These are phyloP conservation scores for Ophiostoma angusticollis DNA, from an alignment of 2,329 filamentous ascomycete genomes.

Conservation along the genomic window DNA sequence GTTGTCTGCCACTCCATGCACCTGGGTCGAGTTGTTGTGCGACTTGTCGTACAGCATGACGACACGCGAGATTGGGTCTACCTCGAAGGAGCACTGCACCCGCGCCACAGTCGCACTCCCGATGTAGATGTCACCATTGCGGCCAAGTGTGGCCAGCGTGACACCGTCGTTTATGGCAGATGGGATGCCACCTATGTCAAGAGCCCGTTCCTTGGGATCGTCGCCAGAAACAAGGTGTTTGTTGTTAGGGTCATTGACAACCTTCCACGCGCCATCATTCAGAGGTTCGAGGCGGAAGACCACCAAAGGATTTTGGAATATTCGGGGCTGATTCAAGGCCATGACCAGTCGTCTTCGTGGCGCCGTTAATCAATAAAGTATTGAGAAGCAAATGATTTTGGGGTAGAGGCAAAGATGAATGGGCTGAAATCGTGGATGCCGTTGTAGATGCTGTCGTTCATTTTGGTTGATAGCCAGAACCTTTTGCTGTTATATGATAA, in stretches of 20 bases:
- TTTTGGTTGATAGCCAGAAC: too few relatives aligned
- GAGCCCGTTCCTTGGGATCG: background rate
- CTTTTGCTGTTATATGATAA: too few relatives aligned
- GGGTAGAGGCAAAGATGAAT: too few relatives aligned
- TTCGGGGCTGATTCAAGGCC: too few relatives aligned
- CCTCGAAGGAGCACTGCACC: background rate
- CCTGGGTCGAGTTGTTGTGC: background rate
- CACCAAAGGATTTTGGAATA: background rate
- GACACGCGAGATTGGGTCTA: background rate
- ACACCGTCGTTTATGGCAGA: background rate
- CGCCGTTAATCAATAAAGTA: too few relatives aligned
- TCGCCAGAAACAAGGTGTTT: too few relatives aligned
- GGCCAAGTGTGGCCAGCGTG: background rate
- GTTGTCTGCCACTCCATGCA: background rate
- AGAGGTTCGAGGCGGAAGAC: background rate
- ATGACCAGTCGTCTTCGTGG: too few relatives aligned
- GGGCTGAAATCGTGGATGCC: too few relatives aligned
- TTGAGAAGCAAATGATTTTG: too few relatives aligned
- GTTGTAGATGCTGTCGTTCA: too few relatives aligned
- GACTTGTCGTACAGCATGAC: constrained; percentile 1
- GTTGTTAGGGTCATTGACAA: too few relatives aligned
- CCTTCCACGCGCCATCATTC: too few relatives aligned
- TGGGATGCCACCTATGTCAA: background rate
- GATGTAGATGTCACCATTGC: background rate
- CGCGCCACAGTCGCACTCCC: background rate